Percentiles rank a stretch among this genome's conserved stretches.
These are phyloP conservation scores for Ormosia semicastrata DNA, from an alignment of 306 rosid genomes.

Conservation along the genomic window DNA sequence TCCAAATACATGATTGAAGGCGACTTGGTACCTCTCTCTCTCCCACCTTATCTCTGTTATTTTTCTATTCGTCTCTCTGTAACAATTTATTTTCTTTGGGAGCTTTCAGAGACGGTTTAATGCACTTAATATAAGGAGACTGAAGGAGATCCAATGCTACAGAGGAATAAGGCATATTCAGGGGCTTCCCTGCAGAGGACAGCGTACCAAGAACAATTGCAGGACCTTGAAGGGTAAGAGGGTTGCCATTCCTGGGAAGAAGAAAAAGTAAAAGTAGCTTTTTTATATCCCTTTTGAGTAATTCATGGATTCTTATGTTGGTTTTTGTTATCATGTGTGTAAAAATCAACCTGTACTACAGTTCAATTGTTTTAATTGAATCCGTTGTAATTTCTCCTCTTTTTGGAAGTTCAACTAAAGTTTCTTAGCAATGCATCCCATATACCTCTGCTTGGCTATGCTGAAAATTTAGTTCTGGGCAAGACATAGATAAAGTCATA, in stretches of 20 bases:
- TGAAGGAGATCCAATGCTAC: conserved; percentile 93
- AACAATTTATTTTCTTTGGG: background rate
- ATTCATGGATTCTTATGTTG: background rate
- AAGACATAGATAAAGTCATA: background rate
- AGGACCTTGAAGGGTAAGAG: conserved; percentile 93
- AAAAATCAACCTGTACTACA: background rate
- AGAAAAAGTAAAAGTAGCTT: conserved; percentile 44
- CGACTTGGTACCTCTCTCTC: conserved; percentile 57
- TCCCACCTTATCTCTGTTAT: background rate
- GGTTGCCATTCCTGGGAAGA: conserved; percentile 87
- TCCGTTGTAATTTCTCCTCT: conserved; percentile 14
- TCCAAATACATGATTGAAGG: conserved; percentile 91
- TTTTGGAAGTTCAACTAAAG: conserved; percentile 7
- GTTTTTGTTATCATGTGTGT: background rate
- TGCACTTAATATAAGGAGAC: conserved; percentile 80
- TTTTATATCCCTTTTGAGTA: background rate
- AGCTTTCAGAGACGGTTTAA: conserved; percentile 76
- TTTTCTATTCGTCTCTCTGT: background rate
- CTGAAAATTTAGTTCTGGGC: background rate
- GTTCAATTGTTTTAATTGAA: conserved; percentile 8
- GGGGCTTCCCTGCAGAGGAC: conserved; percentile 95
- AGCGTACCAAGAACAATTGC: conserved; percentile 89
- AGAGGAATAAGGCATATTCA: conserved; percentile 88
- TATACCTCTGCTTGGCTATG: background rate
- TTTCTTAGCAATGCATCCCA: background rate